Base-by-base conservation (phyloP, 495 filamentous ascomycete species). In the Gamarada debralockiae region DNA sequence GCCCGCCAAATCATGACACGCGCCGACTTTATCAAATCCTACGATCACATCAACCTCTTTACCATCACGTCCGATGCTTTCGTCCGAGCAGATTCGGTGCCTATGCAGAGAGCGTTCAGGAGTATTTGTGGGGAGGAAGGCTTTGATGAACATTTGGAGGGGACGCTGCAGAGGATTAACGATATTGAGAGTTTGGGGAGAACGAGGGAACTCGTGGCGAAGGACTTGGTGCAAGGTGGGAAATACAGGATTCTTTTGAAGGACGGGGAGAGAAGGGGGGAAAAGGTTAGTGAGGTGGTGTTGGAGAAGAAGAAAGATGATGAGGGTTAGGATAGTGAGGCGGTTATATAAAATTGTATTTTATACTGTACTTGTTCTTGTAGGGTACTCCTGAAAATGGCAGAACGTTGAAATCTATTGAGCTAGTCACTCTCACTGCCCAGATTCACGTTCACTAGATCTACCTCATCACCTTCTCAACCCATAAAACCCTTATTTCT, bases 11-110 rank as follows among this genome's bases (percentile, higher is more conserved):
- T 97, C 61, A 98, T 98, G 93, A 98, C 93, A 8, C 79, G 93
- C 25, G 83, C 90, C 17, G 93, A 97, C 62, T 98, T 98, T 66
- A 90, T 98, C 62, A 83, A 92, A 57, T 78, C 81, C 42, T 90
- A 96, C 62, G 95, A 98, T 66, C 86, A 93, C 53, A 80, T 92
- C 47, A 97, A 97, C 61, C 80, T 98, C 41, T 97, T 98, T 70
- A 95, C 89, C 27, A 97, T 98, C 61, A 90, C 92, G 55, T 89
- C 83, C 24, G 77, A 81, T 22, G 90, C 91, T 24, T 86, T 85
- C 72, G 93, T 98, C 1, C 83, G 95, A 18, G 93, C 93, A 4
- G 91, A 95, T 69, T 90, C 85, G 3, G 93, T 97, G 31, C 93
- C 93, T 9, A 98, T 98, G 93, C 89, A 92, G 69, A 81, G 81